A percentile compares a stretch with the other conserved stretches of the same genome.
Conservation (phyloP, 169 alveolate species). For the Plasmodium knowlesi region DNA sequence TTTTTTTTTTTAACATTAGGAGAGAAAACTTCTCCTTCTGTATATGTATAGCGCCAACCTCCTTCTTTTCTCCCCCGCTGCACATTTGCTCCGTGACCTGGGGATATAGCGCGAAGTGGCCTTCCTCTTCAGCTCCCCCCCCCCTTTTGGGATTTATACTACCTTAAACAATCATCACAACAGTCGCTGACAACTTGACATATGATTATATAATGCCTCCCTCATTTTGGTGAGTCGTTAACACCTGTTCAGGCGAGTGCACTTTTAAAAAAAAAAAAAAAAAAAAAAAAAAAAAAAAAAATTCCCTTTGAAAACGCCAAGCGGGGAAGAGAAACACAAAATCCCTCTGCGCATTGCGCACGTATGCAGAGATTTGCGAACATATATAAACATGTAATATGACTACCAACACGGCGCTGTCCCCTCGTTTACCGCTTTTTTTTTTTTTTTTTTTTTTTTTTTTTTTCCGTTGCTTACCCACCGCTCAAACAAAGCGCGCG, state of each 20-base stretch:
- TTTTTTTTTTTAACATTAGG: neutral
- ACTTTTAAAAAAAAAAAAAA: too few species aligned
- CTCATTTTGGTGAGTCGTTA: neutral
- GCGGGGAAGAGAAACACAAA: neutral
- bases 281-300: too few species aligned
- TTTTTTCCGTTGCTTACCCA: neutral
- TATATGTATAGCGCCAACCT: neutral
- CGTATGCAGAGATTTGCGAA: neutral
- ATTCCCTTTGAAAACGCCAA: neutral
- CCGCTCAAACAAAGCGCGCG: neutral
- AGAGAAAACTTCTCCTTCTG: neutral
- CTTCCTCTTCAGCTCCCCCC: neutral
- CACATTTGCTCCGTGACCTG: neutral
- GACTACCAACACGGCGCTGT: neutral
- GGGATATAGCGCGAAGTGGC: neutral
- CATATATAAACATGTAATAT: neutral
- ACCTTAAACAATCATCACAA: neutral
- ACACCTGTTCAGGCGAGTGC: neutral
- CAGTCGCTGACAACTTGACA: neutral
- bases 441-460: neutral
- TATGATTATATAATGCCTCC: neutral
- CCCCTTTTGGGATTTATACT: neutral
- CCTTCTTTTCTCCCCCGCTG: too few species aligned
- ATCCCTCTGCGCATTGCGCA: neutral
- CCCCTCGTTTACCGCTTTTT: neutral